Evolutionary conservation across 2,329 filamentous ascomycete genomes (phyloP).

Genomic region (Penicillium expansum): DNA sequence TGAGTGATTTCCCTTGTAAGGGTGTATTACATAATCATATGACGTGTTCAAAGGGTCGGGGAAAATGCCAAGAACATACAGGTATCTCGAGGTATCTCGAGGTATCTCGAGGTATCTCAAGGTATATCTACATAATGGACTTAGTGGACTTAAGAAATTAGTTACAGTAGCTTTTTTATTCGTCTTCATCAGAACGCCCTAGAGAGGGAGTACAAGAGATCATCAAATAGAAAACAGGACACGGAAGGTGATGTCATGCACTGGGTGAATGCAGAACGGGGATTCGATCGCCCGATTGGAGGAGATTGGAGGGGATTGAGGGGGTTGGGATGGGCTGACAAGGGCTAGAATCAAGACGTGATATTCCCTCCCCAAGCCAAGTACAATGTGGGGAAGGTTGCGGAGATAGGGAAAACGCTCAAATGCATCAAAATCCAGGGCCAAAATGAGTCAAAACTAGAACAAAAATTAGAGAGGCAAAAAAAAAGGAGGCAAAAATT

Average conservation of each 20-base stretch:
- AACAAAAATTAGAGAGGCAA: neutral
- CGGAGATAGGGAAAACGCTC: constrained; percentile 23
- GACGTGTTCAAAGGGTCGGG: neutral
- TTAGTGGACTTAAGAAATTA: neutral
- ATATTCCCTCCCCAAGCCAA: constrained; percentile 6
- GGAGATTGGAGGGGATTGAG: neutral
- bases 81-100: too few species aligned
- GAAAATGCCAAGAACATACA: neutral
- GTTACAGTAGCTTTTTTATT: neutral
- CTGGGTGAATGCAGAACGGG: neutral
- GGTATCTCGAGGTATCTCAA: too few species aligned
- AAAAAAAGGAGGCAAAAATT: neutral
- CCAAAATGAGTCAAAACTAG: constrained; percentile 13
- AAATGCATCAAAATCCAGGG: constrained; percentile 26
- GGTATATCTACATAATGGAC: neutral
- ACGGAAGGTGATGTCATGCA: constrained; percentile 19
- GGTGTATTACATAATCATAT: neutral
- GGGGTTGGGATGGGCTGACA: neutral
- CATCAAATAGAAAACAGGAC: constrained; percentile 14
- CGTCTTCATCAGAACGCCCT: neutral
- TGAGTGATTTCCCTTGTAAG: neutral
- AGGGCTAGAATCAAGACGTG: constrained; percentile 23
- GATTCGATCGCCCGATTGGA: constrained; percentile 6
- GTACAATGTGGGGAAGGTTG: constrained; percentile 10
- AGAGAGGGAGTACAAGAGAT: neutral